Evolutionary conservation across 768 basidiomycete genomes (phyloP), one percentile per base, ranked within the genome.

Genomic region (Leccinum barrowsii): DNA sequence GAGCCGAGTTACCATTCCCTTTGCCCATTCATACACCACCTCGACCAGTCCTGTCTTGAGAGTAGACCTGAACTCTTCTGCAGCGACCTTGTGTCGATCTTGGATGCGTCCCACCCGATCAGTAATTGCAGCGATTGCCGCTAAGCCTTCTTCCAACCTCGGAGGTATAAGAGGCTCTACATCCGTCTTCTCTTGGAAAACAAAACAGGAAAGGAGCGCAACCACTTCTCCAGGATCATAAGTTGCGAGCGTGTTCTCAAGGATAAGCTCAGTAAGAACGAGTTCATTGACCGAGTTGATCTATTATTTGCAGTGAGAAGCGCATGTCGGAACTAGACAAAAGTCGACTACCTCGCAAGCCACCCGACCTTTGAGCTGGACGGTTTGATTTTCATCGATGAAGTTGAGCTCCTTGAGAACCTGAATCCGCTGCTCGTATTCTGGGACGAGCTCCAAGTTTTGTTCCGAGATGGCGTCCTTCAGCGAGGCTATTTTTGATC

Each of bases 271-370:
- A 0, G 97, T 99, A 50, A 98, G 78, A 50, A 99, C 84, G 24
- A 99, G 89, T 67, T 98, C 97, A 61, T 92, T 93, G n/a, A 90
- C 92, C 7, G 96, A 98, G 71, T 99, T 99, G 70, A 99, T 98
- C 95, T 98, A 66, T 57, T 11, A 47, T 62, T 40, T 46, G 56
- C 5, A 4, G 35, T 63, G 35, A 58, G 32, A 37, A 26, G 19
- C 26, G 28, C 22, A 42, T 24, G 21, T 35, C 49, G 50, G 8
- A 15, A 13, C 11, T 1, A 55, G 54, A 48, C 28, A 49, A 24
- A 24, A 10, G 4, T 21, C 34, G 24, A 75, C 53, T 59, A 94
- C 95, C 80, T 99, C 97, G 77, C 97, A 99, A 32, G 97, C 97
- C 15, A 99, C 97, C 51, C 97, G 85, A 17, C 97, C 97, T 71